A percentile compares a stretch with the other conserved stretches of the same genome.
These are phyloP conservation scores for Annulohypoxylon bovei DNA, from an alignment of 495 filamentous ascomycete genomes.

Conservation along the genomic window DNA sequence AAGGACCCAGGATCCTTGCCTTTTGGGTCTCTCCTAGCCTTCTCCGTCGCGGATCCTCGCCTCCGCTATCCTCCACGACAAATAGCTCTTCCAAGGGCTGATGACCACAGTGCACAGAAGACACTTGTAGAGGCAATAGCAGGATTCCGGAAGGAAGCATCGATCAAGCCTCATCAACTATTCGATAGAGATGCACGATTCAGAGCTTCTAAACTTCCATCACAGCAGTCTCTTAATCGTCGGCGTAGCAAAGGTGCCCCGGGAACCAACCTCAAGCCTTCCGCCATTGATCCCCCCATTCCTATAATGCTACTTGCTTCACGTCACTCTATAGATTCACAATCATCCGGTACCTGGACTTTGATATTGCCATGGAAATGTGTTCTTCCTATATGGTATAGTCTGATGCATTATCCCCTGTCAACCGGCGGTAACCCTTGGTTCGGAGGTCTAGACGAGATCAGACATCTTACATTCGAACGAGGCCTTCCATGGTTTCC, in stretches of 20 bases:
- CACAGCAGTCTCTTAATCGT: slow-evolving; percentile 87
- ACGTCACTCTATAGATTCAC: slow-evolving; percentile 55
- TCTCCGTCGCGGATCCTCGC: slow-evolving; percentile 81
- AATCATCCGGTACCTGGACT: slow-evolving; percentile 78
- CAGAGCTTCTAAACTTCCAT: slow-evolving; percentile 70
- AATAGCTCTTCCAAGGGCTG: slow-evolving; percentile 51
- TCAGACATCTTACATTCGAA: slow-evolving; percentile 85
- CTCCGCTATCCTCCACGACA: slow-evolving; percentile 73
- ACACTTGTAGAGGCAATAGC: slow-evolving; percentile 64
- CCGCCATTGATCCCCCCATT: slow-evolving; percentile 78
- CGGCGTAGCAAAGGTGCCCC: slow-evolving; percentile 75
- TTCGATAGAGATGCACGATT: slow-evolving; percentile 75
- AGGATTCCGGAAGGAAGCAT: slow-evolving; percentile 74
- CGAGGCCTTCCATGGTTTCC: slow-evolving; percentile 85
- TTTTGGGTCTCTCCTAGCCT: slow-evolving; percentile 73
- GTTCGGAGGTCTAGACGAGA: slow-evolving; percentile 84
- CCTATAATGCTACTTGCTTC: slow-evolving; percentile 79
- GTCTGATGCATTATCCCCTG: slow-evolving; percentile 84
- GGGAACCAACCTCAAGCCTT: slow-evolving; percentile 68
- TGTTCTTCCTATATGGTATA: slow-evolving; percentile 85
- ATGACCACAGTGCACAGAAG: slow-evolving; percentile 62
- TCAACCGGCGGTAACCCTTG: slow-evolving; percentile 80
- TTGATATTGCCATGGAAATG: slow-evolving; percentile 93
- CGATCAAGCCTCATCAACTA: slow-evolving; percentile 62
- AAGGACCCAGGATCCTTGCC: slow-evolving; percentile 84